Evolutionary conservation across 139 green algal genomes (phyloP), one percentile per base, ranked within the genome.

Genomic region (Tetratostichococcus sp.): DNA sequence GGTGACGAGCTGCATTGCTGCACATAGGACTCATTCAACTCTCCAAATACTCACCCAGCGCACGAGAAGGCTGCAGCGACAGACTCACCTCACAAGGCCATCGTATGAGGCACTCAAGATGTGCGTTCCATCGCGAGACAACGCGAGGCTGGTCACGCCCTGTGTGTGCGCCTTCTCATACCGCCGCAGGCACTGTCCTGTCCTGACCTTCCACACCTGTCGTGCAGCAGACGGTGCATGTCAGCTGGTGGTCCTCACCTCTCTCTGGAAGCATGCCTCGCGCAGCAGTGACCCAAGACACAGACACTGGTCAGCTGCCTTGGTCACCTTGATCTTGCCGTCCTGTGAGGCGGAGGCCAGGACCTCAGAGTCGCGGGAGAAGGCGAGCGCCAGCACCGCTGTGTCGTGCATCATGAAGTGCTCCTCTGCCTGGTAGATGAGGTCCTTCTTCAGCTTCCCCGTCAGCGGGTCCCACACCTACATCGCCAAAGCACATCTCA

Each of bases 331-430:
- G 71, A 94, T 86, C 30, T 88, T 86, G 71, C 90, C 90, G 17
- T 89, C 79, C 68, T 83, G 79, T 34, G 79, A 80, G 23, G 90
- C 91, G 62, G 91, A 95, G 4, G 91, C 95, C 17, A 98, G 80
- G 75, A 97, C 82, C 81, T 97, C 93, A 25, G 79, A 88, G 85
- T 98, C 93, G 1, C 86, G 80, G 65, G 82, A 93, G 85, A 97
- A 95, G 66, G 81, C 85, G 16, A 98, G 70, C 1, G 79, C 86
- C 79, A 99, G 83, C 79, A 98, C 92, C 2, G 96, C 86, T 42
- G 86, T 83, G 65, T 98, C 94, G 76, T 99, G 95, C 89, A 98
- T 95, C 93, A 99, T 98, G 85, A 98, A 99, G 79, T 89, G 84
- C 75, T 98, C 95, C 65, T 95, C 86, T 5, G 91, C 87, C 87